Conservation (phyloP, 2,329 filamentous ascomycete species). For the Huntiella decipiens region DNA sequence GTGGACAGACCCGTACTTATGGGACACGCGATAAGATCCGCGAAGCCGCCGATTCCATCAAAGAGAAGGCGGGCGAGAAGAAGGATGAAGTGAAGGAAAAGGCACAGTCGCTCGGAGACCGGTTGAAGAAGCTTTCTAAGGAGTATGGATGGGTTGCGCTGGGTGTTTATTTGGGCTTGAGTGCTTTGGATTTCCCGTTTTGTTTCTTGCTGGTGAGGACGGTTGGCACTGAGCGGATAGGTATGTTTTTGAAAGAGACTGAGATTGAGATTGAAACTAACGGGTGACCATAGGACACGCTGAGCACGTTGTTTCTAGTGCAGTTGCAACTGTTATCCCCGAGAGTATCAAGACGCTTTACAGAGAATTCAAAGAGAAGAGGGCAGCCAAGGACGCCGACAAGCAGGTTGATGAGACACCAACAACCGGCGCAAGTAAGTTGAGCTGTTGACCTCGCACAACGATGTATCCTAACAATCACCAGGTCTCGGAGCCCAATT, state of each 20-base stretch:
- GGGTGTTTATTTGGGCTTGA: conserved; percentile 74
- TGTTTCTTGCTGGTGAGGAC: conserved; percentile 76
- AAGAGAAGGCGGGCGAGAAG: conserved; percentile 7
- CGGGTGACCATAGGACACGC: conserved; percentile 27
- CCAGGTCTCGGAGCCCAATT: conserved; percentile 58
- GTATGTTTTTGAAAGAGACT: conserved; percentile 20
- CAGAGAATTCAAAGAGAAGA: conserved; percentile 17
- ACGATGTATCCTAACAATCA: neutral
- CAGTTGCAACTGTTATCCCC: conserved; percentile 39
- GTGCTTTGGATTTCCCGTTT: conserved; percentile 79
- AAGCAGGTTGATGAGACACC: neutral
- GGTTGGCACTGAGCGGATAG: conserved; percentile 73
- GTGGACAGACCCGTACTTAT: neutral
- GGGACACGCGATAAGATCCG: conserved; percentile 4
- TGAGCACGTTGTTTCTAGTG: conserved; percentile 49
- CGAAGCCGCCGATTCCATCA: conserved; percentile 5
- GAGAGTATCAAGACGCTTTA: conserved; percentile 24
- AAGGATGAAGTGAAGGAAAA: conserved; percentile 5
- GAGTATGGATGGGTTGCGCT: conserved; percentile 91
- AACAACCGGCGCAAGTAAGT: conserved; percentile 48
- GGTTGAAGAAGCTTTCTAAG: conserved; percentile 64
- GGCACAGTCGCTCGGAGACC: conserved; percentile 38
- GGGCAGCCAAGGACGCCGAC: conserved; percentile 19
- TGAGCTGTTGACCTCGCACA: neutral
- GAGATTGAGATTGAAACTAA: conserved; percentile 3